Percentiles rank a stretch among this genome's conserved stretches.
Evolutionary conservation across 495 filamentous ascomycete species (phyloP).

Genomic region (Alectoria sarmentosa): DNA sequence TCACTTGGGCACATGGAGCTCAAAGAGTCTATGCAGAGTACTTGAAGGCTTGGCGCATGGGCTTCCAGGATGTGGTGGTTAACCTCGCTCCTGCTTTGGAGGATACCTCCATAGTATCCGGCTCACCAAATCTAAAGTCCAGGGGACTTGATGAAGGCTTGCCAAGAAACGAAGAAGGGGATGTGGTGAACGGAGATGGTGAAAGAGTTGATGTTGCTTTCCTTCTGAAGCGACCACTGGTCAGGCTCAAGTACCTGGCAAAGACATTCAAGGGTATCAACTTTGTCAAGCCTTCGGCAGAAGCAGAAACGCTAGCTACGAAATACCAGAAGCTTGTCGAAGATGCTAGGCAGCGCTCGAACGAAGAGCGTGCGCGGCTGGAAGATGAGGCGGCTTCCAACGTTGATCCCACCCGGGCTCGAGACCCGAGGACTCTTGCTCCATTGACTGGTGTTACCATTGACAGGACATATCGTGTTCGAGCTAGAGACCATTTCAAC

Average conservation of each 20-base stretch:
- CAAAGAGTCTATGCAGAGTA: conserved; percentile 80
- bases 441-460: conserved; percentile 62
- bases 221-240: conserved; percentile 79
- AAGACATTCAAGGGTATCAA: conserved; percentile 72
- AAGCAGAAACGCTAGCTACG: conserved; percentile 48
- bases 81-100: conserved; percentile 73
- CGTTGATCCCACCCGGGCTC: conserved; percentile 69
- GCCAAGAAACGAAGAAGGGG: conserved; percentile 69
- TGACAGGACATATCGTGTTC: conserved; percentile 66
- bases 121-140: conserved; percentile 34
- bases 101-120: conserved; percentile 38
- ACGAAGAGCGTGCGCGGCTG: conserved; percentile 78
- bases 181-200: conserved; percentile 68
- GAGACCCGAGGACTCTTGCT: conserved; percentile 69
- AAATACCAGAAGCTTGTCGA: conserved; percentile 65
- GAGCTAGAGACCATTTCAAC: conserved; percentile 82
- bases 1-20: conserved; percentile 73
- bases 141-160: conserved; percentile 60
- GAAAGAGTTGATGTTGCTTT: conserved; percentile 94
- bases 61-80: conserved; percentile 92
- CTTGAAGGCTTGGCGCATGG: conserved; percentile 81
- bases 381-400: conserved; percentile 84
- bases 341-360: conserved; percentile 67
- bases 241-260: conserved; percentile 78
- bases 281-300: conserved; percentile 47